phyloP scores from a whole-genome alignment of 192 early-diverging fungal species.

The Linnemannia schmuckeri region DNA sequence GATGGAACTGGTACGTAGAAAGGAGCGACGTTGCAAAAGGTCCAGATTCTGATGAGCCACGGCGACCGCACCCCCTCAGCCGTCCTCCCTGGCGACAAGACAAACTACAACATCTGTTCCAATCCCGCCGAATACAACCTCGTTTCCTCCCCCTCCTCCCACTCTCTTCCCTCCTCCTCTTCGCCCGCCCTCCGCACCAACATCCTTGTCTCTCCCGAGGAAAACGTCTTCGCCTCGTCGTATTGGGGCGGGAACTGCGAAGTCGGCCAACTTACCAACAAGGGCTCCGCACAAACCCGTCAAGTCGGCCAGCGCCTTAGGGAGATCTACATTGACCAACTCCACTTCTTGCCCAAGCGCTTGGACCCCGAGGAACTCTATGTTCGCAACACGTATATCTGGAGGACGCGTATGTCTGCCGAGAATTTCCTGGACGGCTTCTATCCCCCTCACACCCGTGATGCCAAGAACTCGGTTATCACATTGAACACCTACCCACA shows the following conservation, averaged over 20 bases:
- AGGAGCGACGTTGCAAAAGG: conserved; percentile 62
- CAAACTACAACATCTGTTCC: conserved; percentile 52
- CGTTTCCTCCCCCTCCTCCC: neutral
- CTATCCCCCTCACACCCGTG: conserved; percentile 56
- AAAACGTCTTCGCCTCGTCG: conserved; percentile 44
- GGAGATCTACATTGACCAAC: conserved; percentile 64
- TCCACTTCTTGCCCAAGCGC: conserved; percentile 55
- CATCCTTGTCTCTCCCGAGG: conserved; percentile 26
- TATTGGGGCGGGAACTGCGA: conserved; percentile 65
- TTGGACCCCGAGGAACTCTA: conserved; percentile 63
- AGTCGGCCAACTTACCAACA: conserved; percentile 71
- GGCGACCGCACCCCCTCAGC: conserved; percentile 65
- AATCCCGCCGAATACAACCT: conserved; percentile 9
- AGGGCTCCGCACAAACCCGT: conserved; percentile 65
- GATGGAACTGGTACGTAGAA: conserved; percentile 1
- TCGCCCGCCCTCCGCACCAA: neutral
- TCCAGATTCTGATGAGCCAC: conserved; percentile 70
- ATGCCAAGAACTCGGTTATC: conserved; percentile 18
- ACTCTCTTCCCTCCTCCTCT: neutral
- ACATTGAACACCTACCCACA: conserved; percentile 62
- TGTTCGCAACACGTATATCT: conserved; percentile 68
- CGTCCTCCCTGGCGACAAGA: conserved; percentile 53
- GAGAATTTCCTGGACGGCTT: conserved; percentile 61
- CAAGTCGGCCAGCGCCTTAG: conserved; percentile 59
- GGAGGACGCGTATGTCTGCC: conserved; percentile 71